phyloP scores from a whole-genome alignment of 495 filamentous ascomycete genomes.

The Talaromyces borbonicus region DNA sequence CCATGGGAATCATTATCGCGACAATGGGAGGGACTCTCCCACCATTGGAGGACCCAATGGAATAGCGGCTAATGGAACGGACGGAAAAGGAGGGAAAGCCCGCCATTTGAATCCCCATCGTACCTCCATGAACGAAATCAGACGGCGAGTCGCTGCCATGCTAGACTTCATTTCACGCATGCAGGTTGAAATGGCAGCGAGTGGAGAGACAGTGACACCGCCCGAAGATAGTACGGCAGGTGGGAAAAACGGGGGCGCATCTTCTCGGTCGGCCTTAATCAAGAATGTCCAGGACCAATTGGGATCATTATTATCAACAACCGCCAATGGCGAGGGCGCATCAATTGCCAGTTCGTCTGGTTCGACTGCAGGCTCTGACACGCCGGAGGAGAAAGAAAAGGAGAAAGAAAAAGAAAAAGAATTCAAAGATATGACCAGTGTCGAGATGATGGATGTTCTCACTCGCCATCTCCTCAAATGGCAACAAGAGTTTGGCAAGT shows the following conservation, averaged over 20 bases:
- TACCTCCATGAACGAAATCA: slow-evolving; percentile 86
- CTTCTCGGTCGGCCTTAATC: slow-evolving; percentile 12
- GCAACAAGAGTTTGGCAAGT: slow-evolving; percentile 56
- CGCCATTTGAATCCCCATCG: slow-evolving; percentile 44
- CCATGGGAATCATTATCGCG: slow-evolving; percentile 56
- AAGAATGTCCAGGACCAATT: slow-evolving; percentile 29
- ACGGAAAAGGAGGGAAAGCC: slow-evolving; percentile 49
- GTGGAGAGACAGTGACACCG: slow-evolving; percentile 28
- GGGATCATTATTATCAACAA: slow-evolving; percentile 17
- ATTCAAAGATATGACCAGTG: slow-evolving; percentile 57
- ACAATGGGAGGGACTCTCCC: slow-evolving; percentile 38
- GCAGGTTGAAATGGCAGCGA: slow-evolving; percentile 75
- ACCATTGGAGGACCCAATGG: slow-evolving; percentile 24
- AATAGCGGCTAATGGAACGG: slow-evolving; percentile 31
- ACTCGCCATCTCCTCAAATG: slow-evolving; percentile 67
- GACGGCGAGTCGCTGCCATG: slow-evolving; percentile 70
- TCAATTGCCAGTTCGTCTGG: slow-evolving; percentile 13
- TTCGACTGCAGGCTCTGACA: slow-evolving; percentile 22
- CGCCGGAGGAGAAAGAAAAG: slow-evolving; percentile 19
- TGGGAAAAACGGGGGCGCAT: slow-evolving; percentile 23
- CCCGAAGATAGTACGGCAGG: slow-evolving; percentile 25
- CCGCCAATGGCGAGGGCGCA: slow-evolving; percentile 18
- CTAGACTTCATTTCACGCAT: slow-evolving; percentile 84
- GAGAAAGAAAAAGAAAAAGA: slow-evolving; percentile 33
- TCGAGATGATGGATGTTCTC: slow-evolving; percentile 77